These are phyloP conservation scores for Austroboletus rostrupii DNA, from an alignment of 1,284 basidiomycete genomes.

Conservation along the genomic window DNA sequence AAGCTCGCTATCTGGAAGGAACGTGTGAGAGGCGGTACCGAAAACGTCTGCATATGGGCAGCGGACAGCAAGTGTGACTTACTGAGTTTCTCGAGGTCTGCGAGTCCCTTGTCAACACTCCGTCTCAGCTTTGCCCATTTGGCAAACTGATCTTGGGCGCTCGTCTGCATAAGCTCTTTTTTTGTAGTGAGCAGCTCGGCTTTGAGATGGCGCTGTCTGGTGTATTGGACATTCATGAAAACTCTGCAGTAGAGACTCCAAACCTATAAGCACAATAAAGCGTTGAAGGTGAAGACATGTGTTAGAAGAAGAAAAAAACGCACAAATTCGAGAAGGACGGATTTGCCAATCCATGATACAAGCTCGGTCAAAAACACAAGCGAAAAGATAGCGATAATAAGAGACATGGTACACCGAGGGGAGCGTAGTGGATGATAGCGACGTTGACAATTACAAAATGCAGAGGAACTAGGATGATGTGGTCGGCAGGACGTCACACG, in stretches of 20 bases:
- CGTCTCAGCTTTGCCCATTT: conserved; percentile 96
- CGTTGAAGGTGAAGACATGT: background rate
- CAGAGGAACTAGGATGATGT: background rate
- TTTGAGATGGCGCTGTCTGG: conserved; percentile 68
- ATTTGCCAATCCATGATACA: conserved; percentile 84
- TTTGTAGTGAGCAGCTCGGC: conserved; percentile 75
- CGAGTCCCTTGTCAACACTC: conserved; percentile 89
- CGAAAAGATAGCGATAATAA: conserved; percentile 77
- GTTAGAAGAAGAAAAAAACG: conserved; percentile 13
- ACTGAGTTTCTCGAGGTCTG: conserved; percentile 91
- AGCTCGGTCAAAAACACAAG: conserved; percentile 80
- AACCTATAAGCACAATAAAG: conserved; percentile 40
- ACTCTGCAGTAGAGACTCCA: conserved; percentile 68
- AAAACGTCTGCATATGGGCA: background rate
- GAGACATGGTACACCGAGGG: conserved; percentile 48
- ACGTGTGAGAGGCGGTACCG: conserved; percentile 2
- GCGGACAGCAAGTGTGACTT: too few relatives aligned
- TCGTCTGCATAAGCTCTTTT: conserved; percentile 84
- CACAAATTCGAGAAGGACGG: conserved; percentile 75
- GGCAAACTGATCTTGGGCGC: conserved; percentile 96
- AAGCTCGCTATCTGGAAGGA: conserved; percentile 62
- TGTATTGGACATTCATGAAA: conserved; percentile 53
- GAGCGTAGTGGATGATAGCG: background rate
- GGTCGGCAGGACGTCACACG: background rate
- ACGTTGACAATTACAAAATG: too few relatives aligned